Evolutionary conservation across 2,329 filamentous ascomycete species (phyloP), one percentile per base, ranked within the genome.

Genomic region (Colletotrichum filicis): DNA sequence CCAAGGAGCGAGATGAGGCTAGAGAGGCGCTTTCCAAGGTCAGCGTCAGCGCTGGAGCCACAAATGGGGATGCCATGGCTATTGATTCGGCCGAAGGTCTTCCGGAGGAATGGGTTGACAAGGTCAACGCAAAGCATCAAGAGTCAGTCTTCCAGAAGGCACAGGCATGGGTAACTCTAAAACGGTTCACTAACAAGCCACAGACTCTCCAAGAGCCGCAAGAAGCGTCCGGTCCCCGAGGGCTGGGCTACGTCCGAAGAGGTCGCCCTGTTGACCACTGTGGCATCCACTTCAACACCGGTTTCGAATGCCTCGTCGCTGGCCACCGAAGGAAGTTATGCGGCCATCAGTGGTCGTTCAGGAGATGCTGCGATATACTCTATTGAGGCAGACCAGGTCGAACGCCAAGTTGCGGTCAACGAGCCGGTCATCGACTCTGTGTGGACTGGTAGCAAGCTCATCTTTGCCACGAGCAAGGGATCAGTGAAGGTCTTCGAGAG

Each of bases 1-100:
- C 94, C n/a, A 93, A 91, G 81, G 97, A 99, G 87, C 88, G 97
- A 75, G 95, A 99, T 79, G 95, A 98, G 82, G 95, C 97, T 58
- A 90, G 96, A 76, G 93, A 97, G 83, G 94, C 97, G 16, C 86
- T 99, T 64, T 95, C 95, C 46, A 95, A 94, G 80, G 90, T 98
- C 16, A 94, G 94, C 2, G 91, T 98, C 57, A 91, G 91, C 30
- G 84, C 84, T 68, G 82, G 83, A 68, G 83, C 84, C 3, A 84
- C 83, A 12, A 89, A 90, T 77, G 94, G 92, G 32, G 97, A 98
- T 81, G 92, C 93, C 22, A 99, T 99, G 97, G 94, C 97, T 76
- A 92, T 99, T 22, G 97, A 99, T 81, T 84, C 81, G 28, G 91
- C 89, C 66, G 91, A 95, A 77, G 91, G 90, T 28, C 86, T 99